Percentiles rank a stretch among this genome's conserved stretches.
phyloP scores from a whole-genome alignment of 306 rosid genomes.

The Corylus americana region DNA sequence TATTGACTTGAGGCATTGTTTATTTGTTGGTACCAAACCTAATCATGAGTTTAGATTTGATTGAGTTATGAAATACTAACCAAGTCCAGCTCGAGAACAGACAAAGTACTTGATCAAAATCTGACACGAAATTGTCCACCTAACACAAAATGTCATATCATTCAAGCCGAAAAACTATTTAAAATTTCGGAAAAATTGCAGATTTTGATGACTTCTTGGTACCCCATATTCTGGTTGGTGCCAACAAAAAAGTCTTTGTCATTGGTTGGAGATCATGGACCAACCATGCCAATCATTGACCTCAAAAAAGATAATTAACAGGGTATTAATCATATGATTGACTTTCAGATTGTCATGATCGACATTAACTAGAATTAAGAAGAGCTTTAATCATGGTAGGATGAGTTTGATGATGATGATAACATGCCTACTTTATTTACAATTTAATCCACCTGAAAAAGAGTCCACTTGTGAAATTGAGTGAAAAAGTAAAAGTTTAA shows the following conservation, averaged over 20 bases:
- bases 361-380: not conserved
- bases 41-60: not conserved
- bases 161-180: not conserved
- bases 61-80: not conserved
- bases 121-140: not conserved
- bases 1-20: too few relatives aligned
- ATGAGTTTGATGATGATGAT: constrained; percentile 41
- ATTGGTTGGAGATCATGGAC: constrained; percentile 41
- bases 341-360: not conserved
- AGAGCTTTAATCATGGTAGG: constrained; percentile 37
- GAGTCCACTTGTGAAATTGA: not conserved
- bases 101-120: not conserved
- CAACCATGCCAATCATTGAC: constrained; percentile 38
- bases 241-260: constrained; percentile 14
- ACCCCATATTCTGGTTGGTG: not conserved
- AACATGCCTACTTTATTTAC: constrained; percentile 32
- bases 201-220: not conserved
- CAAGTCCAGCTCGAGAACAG: not conserved
- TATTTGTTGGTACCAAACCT: not conserved
- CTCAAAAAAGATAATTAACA: constrained; percentile 10
- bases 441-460: constrained; percentile 9
- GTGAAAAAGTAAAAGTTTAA: constrained; percentile 2
- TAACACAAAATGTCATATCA: not conserved
- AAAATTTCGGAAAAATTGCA: not conserved
- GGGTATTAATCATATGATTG: constrained; percentile 4